phyloP scores from a whole-genome alignment of 2,329 filamentous ascomycete genomes.

The Cladophialophora chaetospira region DNA sequence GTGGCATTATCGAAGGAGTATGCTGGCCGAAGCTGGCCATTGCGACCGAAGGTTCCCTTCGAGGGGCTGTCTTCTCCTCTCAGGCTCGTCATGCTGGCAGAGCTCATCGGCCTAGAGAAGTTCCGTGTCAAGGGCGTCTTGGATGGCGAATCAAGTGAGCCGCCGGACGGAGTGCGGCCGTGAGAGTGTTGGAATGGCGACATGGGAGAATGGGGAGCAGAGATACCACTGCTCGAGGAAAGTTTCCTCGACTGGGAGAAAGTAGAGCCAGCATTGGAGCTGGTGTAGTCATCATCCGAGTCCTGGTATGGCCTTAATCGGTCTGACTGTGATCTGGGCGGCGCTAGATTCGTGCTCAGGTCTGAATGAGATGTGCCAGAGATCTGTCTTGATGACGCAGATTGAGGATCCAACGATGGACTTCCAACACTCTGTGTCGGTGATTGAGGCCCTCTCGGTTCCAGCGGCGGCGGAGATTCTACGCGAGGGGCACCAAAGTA shows the following conservation, averaged over 20 bases:
- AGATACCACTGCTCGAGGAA: conserved; percentile 69
- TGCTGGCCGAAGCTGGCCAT: conserved; percentile 20
- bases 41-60: conserved; percentile 15
- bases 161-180: conserved; percentile 78
- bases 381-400: conserved; percentile 9
- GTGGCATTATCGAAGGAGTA: conserved; percentile 32
- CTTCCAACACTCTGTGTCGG: conserved; percentile 1
- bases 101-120: conserved; percentile 86
- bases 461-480: conserved; percentile 32
- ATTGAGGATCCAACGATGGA: conserved; percentile 3
- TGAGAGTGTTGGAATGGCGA: conserved; percentile 65
- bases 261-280: conserved; percentile 57
- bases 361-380: conserved; percentile 28
- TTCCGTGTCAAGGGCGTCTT: conserved; percentile 57
- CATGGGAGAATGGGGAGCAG: conserved; percentile 62
- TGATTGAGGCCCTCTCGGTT: conserved; percentile 4
- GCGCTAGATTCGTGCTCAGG: conserved; percentile 20
- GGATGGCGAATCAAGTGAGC: conserved; percentile 70
- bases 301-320: conserved; percentile 53
- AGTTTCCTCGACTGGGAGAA: conserved; percentile 75
- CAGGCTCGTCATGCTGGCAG: conserved; percentile 51
- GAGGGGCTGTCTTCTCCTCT: conserved; percentile 27
- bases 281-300: conserved; percentile 70
- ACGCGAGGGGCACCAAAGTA: conserved; percentile 33
- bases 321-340: conserved; percentile 21